Evolutionary conservation across 306 rosid genomes (phyloP), one percentile per base, ranked within the genome.

Genomic region (Cicer arietinum): DNA sequence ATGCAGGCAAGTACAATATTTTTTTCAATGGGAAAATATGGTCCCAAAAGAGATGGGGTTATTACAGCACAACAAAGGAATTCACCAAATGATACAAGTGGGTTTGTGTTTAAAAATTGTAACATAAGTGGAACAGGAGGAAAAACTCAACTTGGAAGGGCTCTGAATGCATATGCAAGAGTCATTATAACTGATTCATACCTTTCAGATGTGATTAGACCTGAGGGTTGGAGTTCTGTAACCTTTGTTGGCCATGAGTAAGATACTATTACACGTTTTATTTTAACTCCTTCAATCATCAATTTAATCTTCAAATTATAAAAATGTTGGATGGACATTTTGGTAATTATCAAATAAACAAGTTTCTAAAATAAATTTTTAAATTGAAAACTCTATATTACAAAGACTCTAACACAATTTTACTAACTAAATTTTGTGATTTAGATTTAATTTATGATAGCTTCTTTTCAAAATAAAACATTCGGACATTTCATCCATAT

Each of bases 101-200:
- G 82, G 0, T 88, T 81, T 79, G 88, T 85, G 14, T 84, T 88
- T n/a, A 74, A 66, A 11, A 46, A 37, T 13, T 88, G 89, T 30
- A 11, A 6, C 17, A n/a, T 88, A 42, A 39, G 1, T 39, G 89
- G 92, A 20, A 18, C 7, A 4, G 79, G 77, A 2, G 85, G 80
- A 43, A 77, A 63, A 16, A 53, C 42, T 16, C 3, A 47, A 5
- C 89, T 88, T 48, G 88, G 88, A 3, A 84, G 92, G 67, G 73
- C 86, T 2, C 60, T 77, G 56, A 8, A 3, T 3, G 4, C 66
- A n/a, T 71, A 65, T 77, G 67, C 88, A 6, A 82, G 88, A 25
- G 89, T 88, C 35, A 85, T 88, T 20, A 51, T 83, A 16, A 61
- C 67, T 56, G 16, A 61, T 18, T 85, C 88, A 41, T 39, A 12